A percentile compares a stretch with the other conserved stretches of the same genome.
Conservation (phyloP, 805 yeast species). For the Candida silvicultrix region DNA sequence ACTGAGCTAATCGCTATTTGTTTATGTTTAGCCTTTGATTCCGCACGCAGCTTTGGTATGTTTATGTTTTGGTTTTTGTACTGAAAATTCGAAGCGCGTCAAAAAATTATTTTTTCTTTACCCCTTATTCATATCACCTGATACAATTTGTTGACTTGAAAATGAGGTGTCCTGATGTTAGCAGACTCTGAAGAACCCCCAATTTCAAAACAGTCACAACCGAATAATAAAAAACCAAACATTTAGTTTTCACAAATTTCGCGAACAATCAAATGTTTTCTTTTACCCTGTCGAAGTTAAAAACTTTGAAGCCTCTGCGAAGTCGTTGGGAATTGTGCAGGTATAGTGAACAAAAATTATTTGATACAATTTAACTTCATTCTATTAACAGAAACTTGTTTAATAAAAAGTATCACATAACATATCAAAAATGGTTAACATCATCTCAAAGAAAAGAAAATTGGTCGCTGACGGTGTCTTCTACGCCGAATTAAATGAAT, state of each 20-base stretch:
- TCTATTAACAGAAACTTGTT: not conserved
- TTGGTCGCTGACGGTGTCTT: conserved; percentile 99
- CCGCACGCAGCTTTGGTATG: too few relatives aligned
- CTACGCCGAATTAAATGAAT: conserved; percentile 99
- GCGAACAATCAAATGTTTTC: too few relatives aligned
- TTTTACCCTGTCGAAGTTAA: not conserved
- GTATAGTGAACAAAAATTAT: not conserved
- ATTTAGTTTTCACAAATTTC: not conserved
- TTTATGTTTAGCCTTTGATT: too few relatives aligned
- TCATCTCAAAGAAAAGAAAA: conserved; percentile 97
- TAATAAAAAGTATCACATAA: not conserved
- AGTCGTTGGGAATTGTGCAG: not conserved
- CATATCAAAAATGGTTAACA: conserved; percentile 21
- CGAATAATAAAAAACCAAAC: not conserved
- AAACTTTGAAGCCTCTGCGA: not conserved
- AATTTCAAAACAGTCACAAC: too few relatives aligned
- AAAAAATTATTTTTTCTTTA: too few relatives aligned
- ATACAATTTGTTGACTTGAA: too few relatives aligned
- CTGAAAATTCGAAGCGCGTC: too few relatives aligned
- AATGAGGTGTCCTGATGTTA: too few relatives aligned
- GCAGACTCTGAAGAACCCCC: too few relatives aligned
- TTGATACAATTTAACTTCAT: not conserved
- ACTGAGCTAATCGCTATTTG: too few relatives aligned
- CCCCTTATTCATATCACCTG: too few relatives aligned
- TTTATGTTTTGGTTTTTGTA: too few relatives aligned